Percentiles rank a stretch among this genome's conserved stretches.
phyloP scores from a whole-genome alignment of 2,329 filamentous ascomycete species.

The Cladosporium velox region DNA sequence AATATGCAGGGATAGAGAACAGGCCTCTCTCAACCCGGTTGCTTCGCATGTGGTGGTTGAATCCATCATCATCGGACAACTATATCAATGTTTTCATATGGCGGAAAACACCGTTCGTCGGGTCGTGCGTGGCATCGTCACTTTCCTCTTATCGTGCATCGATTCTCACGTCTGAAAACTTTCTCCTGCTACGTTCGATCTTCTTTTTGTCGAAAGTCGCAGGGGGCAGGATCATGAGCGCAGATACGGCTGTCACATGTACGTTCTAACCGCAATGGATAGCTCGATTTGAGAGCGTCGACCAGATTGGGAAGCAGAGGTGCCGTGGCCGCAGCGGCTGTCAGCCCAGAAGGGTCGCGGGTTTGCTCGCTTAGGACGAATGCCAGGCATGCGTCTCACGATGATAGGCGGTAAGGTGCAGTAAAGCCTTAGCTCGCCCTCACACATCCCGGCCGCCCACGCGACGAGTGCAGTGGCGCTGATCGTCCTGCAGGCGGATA shows the following conservation, averaged over 20 bases:
- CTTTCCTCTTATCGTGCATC: neutral
- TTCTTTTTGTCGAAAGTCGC: neutral
- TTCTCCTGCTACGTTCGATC: neutral
- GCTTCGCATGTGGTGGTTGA: constrained; percentile 2
- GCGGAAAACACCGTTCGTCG: neutral
- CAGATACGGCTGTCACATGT: constrained; percentile 15
- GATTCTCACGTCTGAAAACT: neutral
- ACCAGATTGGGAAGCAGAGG: constrained; percentile 7
- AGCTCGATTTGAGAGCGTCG: constrained; percentile 5
- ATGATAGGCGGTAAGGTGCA: constrained; percentile 17
- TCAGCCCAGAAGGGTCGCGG: constrained; percentile 12
- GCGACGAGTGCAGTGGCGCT: constrained; percentile 17
- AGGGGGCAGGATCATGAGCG: constrained; percentile 3
- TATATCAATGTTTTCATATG: neutral
- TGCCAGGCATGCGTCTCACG: constrained; percentile 10
- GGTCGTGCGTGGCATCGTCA: neutral
- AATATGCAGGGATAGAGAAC: constrained; percentile 10
- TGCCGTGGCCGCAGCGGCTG: constrained; percentile 14
- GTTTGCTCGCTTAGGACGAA: constrained; percentile 13
- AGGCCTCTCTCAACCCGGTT: constrained; percentile 14
- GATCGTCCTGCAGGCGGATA: constrained; percentile 17
- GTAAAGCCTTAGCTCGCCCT: constrained; percentile 15
- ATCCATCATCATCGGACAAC: neutral
- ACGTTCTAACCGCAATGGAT: constrained; percentile 12
- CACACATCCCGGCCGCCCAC: constrained; percentile 18